Conservation (phyloP, 2,329 filamentous ascomycete species). For the Trichoderma guizhouense region DNA sequence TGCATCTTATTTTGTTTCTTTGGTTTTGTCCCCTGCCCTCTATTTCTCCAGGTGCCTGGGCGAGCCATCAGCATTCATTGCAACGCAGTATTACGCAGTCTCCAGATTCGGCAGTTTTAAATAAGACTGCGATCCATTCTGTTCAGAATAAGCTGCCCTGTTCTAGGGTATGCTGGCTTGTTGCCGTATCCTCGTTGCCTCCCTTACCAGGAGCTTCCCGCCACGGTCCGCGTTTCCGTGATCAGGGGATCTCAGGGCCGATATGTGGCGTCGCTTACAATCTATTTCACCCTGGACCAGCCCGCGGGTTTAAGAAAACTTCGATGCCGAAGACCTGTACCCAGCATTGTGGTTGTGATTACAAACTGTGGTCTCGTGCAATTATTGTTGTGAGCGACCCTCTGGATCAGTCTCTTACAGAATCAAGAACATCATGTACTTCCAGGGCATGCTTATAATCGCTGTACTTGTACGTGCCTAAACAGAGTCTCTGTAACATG, state of each 20-base stretch:
- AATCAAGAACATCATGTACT: neutral
- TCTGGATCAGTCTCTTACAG: neutral
- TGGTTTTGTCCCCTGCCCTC: neutral
- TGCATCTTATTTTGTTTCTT: neutral
- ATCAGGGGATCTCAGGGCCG: neutral
- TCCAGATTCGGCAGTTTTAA: neutral
- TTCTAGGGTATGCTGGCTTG: neutral
- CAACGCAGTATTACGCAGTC: neutral
- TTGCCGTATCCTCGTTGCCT: neutral
- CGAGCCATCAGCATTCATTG: no score
- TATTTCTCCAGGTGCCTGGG: neutral
- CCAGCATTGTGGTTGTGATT: neutral
- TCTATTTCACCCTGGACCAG: neutral
- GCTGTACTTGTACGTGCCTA: neutral
- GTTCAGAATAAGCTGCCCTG: neutral
- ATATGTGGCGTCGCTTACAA: neutral
- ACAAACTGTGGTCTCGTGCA: neutral
- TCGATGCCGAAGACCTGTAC: neutral
- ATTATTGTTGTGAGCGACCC: neutral
- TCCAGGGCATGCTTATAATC: neutral
- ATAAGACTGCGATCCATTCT: neutral
- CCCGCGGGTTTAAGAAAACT: neutral
- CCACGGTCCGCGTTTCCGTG: constrained; percentile 5
- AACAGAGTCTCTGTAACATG: neutral
- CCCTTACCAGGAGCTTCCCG: neutral